These are phyloP conservation scores for Heterobasidion irregulare DNA, from an alignment of 1,284 basidiomycete species.

Conservation along the genomic window DNA sequence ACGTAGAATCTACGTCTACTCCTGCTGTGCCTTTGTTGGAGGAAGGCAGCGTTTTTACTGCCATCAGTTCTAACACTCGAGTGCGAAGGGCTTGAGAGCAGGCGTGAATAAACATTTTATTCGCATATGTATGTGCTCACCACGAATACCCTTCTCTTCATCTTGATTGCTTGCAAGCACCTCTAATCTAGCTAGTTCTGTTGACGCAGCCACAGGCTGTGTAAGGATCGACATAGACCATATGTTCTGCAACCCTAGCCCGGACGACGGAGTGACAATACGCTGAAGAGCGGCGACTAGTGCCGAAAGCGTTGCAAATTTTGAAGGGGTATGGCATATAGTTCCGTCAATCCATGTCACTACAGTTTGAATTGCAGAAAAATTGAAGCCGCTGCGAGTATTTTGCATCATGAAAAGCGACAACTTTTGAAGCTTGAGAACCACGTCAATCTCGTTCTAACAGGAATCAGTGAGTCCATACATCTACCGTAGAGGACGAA, in stretches of 20 bases:
- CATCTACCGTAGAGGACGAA: not conserved
- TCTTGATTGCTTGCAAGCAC: not conserved
- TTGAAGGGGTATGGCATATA: conserved; percentile 24
- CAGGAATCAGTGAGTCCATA: not conserved
- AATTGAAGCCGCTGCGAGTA: conserved; percentile 28
- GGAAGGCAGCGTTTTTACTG: conserved; percentile 25
- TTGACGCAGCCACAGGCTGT: not conserved
- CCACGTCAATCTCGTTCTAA: conserved; percentile 7
- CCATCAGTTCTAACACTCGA: conserved; percentile 32
- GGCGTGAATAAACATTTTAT: conserved; percentile 6
- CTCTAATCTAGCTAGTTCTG: not conserved
- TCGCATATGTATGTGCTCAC: not conserved
- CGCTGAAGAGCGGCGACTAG: conserved; percentile 27
- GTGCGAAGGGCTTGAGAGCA: conserved; percentile 21
- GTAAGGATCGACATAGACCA: conserved; percentile 26
- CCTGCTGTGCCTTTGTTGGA: conserved; percentile 7
- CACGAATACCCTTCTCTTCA: not conserved
- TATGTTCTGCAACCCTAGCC: conserved; percentile 46
- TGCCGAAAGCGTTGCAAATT: conserved; percentile 22
- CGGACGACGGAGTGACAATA: conserved; percentile 40
- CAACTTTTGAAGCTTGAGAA: conserved; percentile 26
- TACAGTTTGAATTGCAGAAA: conserved; percentile 38
- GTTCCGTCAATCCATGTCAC: conserved; percentile 32
- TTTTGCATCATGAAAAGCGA: conserved; percentile 24
- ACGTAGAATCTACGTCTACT: conserved; percentile 3